A percentile compares a stretch with the other conserved stretches of the same genome.
These are phyloP conservation scores for Alternaria dauci DNA, from an alignment of 2,329 filamentous ascomycete genomes.

Conservation along the genomic window DNA sequence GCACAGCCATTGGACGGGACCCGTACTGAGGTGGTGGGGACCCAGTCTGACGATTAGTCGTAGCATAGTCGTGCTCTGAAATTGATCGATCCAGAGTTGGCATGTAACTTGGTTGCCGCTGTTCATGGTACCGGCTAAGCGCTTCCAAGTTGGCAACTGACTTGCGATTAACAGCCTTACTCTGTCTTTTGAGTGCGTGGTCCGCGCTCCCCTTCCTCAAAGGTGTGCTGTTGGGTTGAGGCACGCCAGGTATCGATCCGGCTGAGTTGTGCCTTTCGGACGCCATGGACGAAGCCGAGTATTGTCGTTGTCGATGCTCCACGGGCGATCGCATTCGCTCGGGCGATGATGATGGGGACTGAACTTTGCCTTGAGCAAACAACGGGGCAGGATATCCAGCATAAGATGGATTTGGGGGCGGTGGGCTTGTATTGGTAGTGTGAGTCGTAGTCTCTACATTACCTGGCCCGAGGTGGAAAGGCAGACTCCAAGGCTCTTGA, in stretches of 20 bases:
- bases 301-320: constrained; percentile 5
- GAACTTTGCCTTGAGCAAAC: constrained; percentile 1
- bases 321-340: constrained; percentile 6
- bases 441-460: not conserved
- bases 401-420: not conserved
- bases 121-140: constrained; percentile 17
- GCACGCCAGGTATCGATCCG: not conserved
- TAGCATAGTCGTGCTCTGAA: constrained; percentile 12
- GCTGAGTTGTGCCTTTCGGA: constrained; percentile 4
- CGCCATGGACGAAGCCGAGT: not conserved
- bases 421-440: not conserved
- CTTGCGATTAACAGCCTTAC: constrained; percentile 11
- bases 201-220: constrained; percentile 14
- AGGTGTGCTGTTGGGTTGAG: constrained; percentile 6
- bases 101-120: constrained; percentile 17
- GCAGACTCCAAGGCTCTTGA: constrained; percentile 16
- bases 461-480: not conserved
- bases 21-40: not conserved
- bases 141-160: constrained; percentile 16
- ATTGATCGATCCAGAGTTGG: constrained; percentile 9
- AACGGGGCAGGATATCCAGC: not conserved
- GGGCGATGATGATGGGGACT: not conserved
- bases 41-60: not conserved
- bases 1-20: not conserved
- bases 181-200: constrained; percentile 15